These are phyloP conservation scores for Setaria viridis DNA, from an alignment of 202 grass and related monocot species.

Conservation along the genomic window DNA sequence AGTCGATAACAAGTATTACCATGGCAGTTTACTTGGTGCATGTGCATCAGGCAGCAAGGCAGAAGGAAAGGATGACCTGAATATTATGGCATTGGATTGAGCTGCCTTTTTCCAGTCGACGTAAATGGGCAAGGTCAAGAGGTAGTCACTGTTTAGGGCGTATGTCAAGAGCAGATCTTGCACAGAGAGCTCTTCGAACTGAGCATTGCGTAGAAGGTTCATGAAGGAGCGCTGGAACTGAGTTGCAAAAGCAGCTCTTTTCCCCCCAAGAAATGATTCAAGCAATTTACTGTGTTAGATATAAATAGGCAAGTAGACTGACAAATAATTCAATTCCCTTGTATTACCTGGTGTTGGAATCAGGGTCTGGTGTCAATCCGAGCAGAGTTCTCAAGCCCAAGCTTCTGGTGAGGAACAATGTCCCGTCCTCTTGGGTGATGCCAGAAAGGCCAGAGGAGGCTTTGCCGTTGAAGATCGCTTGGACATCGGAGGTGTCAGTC, in stretches of 20 bases:
- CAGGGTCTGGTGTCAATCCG: conserved; percentile 48
- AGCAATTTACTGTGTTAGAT: neutral
- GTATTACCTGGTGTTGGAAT: conserved; percentile 44
- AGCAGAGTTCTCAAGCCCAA: conserved; percentile 70
- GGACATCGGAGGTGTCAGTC: neutral
- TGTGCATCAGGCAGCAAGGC: neutral
- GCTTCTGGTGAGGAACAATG: conserved; percentile 53
- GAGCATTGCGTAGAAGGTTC: conserved; percentile 85
- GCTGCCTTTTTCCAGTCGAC: conserved; percentile 91
- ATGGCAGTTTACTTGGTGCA: neutral
- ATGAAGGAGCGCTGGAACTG: conserved; percentile 91
- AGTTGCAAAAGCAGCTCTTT: conserved; percentile 65
- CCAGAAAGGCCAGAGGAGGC: conserved; percentile 32
- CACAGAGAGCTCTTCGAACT: conserved; percentile 88
- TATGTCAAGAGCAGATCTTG: conserved; percentile 76
- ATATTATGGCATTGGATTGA: conserved; percentile 91
- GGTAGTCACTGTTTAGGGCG: conserved; percentile 84
- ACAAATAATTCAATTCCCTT: neutral
- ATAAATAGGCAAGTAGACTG: neutral
- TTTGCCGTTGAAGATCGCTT: conserved; percentile 40
- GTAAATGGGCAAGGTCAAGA: conserved; percentile 83
- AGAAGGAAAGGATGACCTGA: conserved; percentile 53
- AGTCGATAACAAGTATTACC: neutral
- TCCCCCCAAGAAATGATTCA: neutral
- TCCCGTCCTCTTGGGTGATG: conserved; percentile 45